Evolutionary conservation across 257 asterid genomes (phyloP), one percentile per base, ranked within the genome.

Genomic region (Salvia splendens): DNA sequence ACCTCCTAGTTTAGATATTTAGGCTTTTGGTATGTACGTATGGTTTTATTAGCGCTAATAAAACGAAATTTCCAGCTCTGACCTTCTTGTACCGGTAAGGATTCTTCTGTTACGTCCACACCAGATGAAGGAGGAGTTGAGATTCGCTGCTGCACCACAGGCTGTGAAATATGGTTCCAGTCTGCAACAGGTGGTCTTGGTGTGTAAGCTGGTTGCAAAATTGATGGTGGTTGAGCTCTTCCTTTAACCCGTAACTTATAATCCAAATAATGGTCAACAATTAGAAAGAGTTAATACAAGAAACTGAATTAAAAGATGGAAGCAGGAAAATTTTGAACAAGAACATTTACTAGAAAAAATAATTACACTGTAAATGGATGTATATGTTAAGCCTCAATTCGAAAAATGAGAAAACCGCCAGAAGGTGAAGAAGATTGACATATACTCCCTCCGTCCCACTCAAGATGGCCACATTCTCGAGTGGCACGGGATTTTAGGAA

Each of bases 211-310:
- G 84, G 82, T 76, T 75, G 85, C 70, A 83, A 35, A 32, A 63
- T 71, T 36, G 75, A 46, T 51, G 84, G 38, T 16, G 85, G 80
- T 68, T 73, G 70, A 20, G 86, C 55, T 78, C 79, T 83, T 53
- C 96, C 95, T 82, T 82, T 88, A 50, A 87, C 79, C 67, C 85
- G 71, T 75, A 81, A 69, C 85, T 80, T 15, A 24, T 16, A 42
- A 56, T 50, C 8, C 47, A 40, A 35, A 52, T 59, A 15, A 30
- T 56, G 67, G 9, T 50, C 42, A 33, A 65, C 53, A 42, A 35
- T 4, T 36, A 59, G 59, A 63, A 48, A 38, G 12, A 41, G 38
- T 42, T 41, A 41, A 5, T 17, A 41, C 20, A 12, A 32, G 63
- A 42, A 59, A 64, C 64, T 3, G 38, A 15, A 64, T 50, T 56